phyloP scores from a whole-genome alignment of 352 stramenopile species.

The Phytophthora tentaculata region DNA sequence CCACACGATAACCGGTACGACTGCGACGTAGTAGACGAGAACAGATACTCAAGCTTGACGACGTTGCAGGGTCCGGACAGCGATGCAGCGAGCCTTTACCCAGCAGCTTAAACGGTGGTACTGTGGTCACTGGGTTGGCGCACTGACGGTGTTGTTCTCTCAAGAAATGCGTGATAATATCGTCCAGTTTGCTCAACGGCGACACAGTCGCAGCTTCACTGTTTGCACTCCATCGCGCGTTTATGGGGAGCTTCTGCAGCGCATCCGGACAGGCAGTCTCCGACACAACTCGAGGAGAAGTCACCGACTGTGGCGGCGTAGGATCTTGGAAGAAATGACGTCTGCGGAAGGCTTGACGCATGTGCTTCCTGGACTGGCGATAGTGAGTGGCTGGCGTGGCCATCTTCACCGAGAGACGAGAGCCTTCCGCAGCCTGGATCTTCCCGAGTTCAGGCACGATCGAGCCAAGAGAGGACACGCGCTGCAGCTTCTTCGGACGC shows the following conservation, averaged over 20 bases:
- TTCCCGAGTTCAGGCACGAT: conserved; percentile 40
- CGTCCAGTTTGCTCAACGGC: conserved; percentile 65
- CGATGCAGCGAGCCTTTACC: conserved; percentile 61
- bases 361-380: conserved; percentile 40
- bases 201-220: conserved; percentile 12
- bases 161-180: conserved; percentile 89
- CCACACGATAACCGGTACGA: conserved; percentile 54
- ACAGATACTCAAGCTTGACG: conserved; percentile 72
- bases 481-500: conserved; percentile 39
- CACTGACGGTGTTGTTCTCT: conserved; percentile 91
- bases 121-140: conserved; percentile 83
- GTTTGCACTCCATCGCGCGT: conserved; percentile 39
- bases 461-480: conserved; percentile 38
- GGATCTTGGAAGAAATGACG: conserved; percentile 44
- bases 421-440: conserved; percentile 20
- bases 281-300: conserved; percentile 22
- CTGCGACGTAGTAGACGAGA: conserved; percentile 59
- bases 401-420: conserved; percentile 5
- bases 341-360: conserved; percentile 35
- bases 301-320: conserved; percentile 20
- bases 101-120: conserved; percentile 86
- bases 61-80: conserved; percentile 70
- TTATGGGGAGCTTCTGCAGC: conserved; percentile 44
- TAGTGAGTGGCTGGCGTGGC: conserved; percentile 20
- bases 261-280: conserved; percentile 27